phyloP scores from a whole-genome alignment of 768 basidiomycete species.

The Russula foetens region DNA sequence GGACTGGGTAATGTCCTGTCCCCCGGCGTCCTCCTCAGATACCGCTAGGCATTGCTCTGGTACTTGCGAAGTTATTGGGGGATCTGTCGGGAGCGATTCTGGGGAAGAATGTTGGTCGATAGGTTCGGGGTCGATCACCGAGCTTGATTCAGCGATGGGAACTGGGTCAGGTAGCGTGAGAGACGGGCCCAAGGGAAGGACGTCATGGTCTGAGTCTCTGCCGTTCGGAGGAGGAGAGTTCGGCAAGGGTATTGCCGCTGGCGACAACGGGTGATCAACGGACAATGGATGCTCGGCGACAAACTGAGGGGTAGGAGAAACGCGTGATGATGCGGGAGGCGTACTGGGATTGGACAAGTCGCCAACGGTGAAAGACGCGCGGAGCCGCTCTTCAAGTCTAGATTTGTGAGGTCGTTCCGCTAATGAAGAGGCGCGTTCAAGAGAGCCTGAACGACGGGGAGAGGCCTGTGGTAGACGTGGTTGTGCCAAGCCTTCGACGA shows the following conservation, averaged over 20 bases:
- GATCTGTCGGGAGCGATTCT: background rate
- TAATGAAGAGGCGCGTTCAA: no score
- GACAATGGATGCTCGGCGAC: conserved; percentile 27
- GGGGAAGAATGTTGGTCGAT: background rate
- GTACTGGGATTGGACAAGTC: conserved; percentile 45
- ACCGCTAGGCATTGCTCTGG: background rate
- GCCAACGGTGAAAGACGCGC: conserved; percentile 52
- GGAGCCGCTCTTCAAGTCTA: conserved; percentile 70
- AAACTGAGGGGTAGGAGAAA: conserved; percentile 34
- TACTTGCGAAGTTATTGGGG: background rate
- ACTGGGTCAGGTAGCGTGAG: background rate
- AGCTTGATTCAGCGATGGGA: background rate
- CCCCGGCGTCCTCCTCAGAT: background rate
- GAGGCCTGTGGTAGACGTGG: no score
- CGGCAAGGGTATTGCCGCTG: no score
- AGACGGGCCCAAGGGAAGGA: background rate
- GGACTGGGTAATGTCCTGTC: background rate
- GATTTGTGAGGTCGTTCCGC: no score
- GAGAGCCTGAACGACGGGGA: no score
- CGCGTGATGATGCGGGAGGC: conserved; percentile 33
- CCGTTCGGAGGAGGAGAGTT: conserved; percentile 10
- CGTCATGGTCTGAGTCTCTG: background rate
- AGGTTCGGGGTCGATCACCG: background rate
- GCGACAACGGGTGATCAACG: conserved; percentile 26
- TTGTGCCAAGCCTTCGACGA: no score